phyloP scores from a whole-genome alignment of 495 filamentous ascomycete species.

The Aspergillus haitiensis region DNA sequence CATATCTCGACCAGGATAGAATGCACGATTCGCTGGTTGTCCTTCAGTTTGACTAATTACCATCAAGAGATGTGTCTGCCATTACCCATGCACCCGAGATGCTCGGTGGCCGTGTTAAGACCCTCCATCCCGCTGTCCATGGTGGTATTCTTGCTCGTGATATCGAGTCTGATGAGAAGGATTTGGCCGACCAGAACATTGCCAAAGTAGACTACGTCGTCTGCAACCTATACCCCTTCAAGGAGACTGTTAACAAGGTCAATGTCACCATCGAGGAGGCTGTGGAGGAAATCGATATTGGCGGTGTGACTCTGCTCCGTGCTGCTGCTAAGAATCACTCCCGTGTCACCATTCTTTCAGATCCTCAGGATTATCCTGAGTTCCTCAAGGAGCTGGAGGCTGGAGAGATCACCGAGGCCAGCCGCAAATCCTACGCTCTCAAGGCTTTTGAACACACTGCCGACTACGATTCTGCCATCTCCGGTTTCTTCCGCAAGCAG shows the following conservation, averaged over 20 bases:
- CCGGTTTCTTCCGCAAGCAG: constrained; percentile 95
- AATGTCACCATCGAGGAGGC: constrained; percentile 95
- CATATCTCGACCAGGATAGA: not conserved
- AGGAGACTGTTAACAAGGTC: constrained; percentile 93
- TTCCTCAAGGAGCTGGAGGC: constrained; percentile 88
- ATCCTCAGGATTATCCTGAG: constrained; percentile 87
- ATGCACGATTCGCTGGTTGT: not conserved
- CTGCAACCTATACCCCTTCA: constrained; percentile 98
- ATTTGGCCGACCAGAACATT: constrained; percentile 95
- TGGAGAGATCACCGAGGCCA: constrained; percentile 79
- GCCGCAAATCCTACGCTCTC: constrained; percentile 82
- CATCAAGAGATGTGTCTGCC: constrained; percentile 87
- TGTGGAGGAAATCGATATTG: constrained; percentile 98
- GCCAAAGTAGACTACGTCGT: constrained; percentile 97
- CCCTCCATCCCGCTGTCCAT: constrained; percentile 92
- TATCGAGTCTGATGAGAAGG: constrained; percentile 89
- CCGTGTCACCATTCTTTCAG: constrained; percentile 91
- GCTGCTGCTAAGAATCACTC: constrained; percentile 97
- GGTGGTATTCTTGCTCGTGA: constrained; percentile 91
- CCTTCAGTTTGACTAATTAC: constrained; percentile 9
- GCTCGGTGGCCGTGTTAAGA: constrained; percentile 94
- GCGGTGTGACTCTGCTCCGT: constrained; percentile 92
- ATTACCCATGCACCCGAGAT: constrained; percentile 99
- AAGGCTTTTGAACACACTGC: constrained; percentile 99
- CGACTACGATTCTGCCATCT: constrained; percentile 91